A percentile compares a stretch with the other conserved stretches of the same genome.
phyloP scores from a whole-genome alignment of 148 eudicot species.

The Rhododendron mucronatum region DNA sequence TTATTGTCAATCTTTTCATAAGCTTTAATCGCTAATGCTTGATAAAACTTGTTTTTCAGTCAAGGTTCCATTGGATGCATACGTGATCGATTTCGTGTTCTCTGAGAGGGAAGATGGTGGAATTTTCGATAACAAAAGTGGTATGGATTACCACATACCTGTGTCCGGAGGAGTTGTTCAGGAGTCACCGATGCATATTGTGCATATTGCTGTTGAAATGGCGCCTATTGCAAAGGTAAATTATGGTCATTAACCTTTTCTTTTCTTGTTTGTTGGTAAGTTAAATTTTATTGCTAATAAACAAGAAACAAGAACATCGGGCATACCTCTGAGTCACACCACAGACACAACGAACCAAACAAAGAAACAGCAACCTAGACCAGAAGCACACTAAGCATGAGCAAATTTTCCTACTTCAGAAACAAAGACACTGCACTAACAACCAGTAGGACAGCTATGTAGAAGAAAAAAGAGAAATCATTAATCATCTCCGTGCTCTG shows the following conservation, averaged over 20 bases:
- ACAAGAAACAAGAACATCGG: neutral
- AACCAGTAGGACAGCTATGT: neutral
- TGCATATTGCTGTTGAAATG: slow-evolving; percentile 97
- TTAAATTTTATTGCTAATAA: neutral
- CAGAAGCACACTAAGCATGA: neutral
- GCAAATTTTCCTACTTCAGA: neutral
- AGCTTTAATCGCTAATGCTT: neutral
- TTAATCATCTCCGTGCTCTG: neutral
- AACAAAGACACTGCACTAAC: neutral
- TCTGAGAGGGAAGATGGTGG: slow-evolving; percentile 93
- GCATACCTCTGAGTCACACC: neutral
- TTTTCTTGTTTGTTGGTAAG: neutral
- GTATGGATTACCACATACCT: slow-evolving; percentile 95
- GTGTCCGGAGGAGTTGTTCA: slow-evolving; percentile 79
- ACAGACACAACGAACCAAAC: neutral
- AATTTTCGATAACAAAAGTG: slow-evolving; percentile 74
- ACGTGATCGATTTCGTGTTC: slow-evolving; percentile 97
- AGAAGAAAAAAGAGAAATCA: neutral
- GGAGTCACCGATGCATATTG: slow-evolving; percentile 97
- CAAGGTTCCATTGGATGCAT: slow-evolving; percentile 96
- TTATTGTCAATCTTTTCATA: neutral
- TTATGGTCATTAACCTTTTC: neutral
- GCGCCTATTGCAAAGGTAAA: slow-evolving; percentile 97
- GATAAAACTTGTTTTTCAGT: slow-evolving; percentile 43
- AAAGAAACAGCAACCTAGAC: neutral